Conservation (phyloP, 768 basidiomycete genomes). For the Xerocomus potaroensis region DNA sequence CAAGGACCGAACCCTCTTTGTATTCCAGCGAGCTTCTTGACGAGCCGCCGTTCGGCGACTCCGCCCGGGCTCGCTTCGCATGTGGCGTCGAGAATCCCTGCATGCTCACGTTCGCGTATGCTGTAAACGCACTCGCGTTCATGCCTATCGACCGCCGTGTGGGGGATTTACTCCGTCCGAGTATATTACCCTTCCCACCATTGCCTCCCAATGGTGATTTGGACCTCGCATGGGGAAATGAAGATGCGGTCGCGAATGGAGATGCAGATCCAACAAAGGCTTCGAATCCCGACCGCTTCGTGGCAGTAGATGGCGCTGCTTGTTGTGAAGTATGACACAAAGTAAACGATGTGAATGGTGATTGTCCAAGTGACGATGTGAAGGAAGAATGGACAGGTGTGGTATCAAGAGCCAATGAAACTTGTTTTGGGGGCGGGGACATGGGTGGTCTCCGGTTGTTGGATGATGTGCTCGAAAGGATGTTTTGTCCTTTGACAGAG, state of each 20-base stretch:
- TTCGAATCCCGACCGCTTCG: conserved; percentile 54
- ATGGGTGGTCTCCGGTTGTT: conserved; percentile 28
- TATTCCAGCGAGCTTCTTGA: conserved; percentile 45
- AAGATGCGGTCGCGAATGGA: conserved; percentile 42
- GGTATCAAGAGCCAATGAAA: conserved; percentile 22
- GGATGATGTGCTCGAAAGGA: conserved; percentile 30
- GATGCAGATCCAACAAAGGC: conserved; percentile 51
- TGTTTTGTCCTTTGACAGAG: conserved; percentile 63
- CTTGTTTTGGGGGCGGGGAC: conserved; percentile 21
- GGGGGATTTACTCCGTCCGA: conserved; percentile 53
- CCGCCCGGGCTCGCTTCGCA: conserved; percentile 53
- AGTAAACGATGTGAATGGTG: conserved; percentile 19
- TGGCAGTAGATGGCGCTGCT: conserved; percentile 32
- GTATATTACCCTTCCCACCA: conserved; percentile 18
- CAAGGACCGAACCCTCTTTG: conserved; percentile 21
- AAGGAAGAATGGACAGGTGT: conserved; percentile 16
- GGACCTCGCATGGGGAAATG: conserved; percentile 33
- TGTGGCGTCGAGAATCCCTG: conserved; percentile 41
- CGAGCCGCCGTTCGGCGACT: conserved; percentile 42
- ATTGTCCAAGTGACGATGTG: conserved; percentile 20
- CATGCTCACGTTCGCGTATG: conserved; percentile 48
- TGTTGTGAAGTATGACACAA: conserved; percentile 16
- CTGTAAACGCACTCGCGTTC: conserved; percentile 53
- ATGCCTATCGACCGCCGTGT: conserved; percentile 39
- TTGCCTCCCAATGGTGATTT: conserved; percentile 47